Percentiles rank a stretch among this genome's conserved stretches.
Conservation (phyloP, 2,329 filamentous ascomycete genomes). For the Paracorniculantispora psalliotae region DNA sequence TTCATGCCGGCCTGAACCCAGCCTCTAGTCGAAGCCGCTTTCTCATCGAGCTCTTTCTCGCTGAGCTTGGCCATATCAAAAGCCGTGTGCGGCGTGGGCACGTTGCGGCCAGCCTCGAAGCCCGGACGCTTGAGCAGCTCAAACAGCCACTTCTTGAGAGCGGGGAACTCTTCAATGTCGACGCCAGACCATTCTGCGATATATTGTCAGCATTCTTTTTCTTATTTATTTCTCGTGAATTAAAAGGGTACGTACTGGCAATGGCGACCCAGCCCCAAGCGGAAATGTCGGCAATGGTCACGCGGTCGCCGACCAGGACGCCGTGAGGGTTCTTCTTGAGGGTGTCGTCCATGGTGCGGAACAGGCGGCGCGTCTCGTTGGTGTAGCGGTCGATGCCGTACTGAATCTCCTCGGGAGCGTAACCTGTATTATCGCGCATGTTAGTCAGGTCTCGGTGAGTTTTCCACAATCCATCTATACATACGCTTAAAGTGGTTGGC, state of each 20-base stretch:
- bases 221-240: too few relatives aligned
- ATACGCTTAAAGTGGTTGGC: conserved; percentile 74
- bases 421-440: conserved; percentile 38
- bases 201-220: neutral
- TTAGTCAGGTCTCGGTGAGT: too few relatives aligned
- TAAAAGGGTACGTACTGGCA: conserved; percentile 40
- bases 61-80: conserved; percentile 35
- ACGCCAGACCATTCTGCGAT: conserved; percentile 35
- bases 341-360: conserved; percentile 69
- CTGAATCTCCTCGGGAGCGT: conserved; percentile 75
- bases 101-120: conserved; percentile 70
- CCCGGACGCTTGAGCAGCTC: conserved; percentile 63
- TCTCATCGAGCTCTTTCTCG: conserved; percentile 52
- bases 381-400: conserved; percentile 79
- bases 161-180: conserved; percentile 70
- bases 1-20: conserved; percentile 72
- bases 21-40: conserved; percentile 44
- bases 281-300: conserved; percentile 74
- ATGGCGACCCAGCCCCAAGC: conserved; percentile 72
- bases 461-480: conserved; percentile 20
- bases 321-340: conserved; percentile 53
- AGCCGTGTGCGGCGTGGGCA: conserved; percentile 63
- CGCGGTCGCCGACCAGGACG: conserved; percentile 61
- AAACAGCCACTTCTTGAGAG: conserved; percentile 72
- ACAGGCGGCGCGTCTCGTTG: conserved; percentile 80